Conservation (phyloP, 768 basidiomycete species). For the Lactarius trivialis region DNA sequence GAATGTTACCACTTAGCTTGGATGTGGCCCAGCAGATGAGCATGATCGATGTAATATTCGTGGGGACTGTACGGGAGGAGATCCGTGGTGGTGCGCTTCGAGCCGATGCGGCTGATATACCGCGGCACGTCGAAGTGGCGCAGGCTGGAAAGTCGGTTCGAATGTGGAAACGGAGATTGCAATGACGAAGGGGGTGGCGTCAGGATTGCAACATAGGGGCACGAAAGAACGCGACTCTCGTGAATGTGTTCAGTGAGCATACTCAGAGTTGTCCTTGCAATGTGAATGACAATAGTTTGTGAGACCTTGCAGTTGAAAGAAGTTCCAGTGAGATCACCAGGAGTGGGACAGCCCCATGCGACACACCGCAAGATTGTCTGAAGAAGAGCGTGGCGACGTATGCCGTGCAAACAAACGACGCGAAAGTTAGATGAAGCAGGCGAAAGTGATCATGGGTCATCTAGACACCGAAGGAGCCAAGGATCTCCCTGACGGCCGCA, state of each 20-base stretch:
- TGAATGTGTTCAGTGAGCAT: neutral
- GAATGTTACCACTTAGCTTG: conserved; percentile 7
- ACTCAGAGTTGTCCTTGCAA: neutral
- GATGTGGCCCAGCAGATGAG: conserved; percentile 13
- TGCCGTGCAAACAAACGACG: neutral
- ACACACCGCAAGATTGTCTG: neutral
- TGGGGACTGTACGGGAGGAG: neutral
- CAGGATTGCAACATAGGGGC: neutral
- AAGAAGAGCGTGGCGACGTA: neutral
- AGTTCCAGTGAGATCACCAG: neutral
- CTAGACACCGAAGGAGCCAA: neutral
- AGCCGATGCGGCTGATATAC: neutral
- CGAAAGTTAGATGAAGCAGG: neutral
- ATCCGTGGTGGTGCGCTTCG: neutral
- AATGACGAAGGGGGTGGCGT: neutral
- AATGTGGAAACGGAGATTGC: neutral
- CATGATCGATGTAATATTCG: conserved; percentile 12
- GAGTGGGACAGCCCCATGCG: neutral
- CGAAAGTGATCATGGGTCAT: neutral
- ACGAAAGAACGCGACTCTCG: neutral
- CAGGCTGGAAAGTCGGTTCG: neutral
- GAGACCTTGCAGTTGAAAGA: neutral
- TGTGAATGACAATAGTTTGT: neutral
- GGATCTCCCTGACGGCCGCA: too few relatives aligned
- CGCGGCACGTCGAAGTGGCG: neutral